phyloP scores from a whole-genome alignment of 2,329 filamentous ascomycete species.

The Meredithiella fracta region DNA sequence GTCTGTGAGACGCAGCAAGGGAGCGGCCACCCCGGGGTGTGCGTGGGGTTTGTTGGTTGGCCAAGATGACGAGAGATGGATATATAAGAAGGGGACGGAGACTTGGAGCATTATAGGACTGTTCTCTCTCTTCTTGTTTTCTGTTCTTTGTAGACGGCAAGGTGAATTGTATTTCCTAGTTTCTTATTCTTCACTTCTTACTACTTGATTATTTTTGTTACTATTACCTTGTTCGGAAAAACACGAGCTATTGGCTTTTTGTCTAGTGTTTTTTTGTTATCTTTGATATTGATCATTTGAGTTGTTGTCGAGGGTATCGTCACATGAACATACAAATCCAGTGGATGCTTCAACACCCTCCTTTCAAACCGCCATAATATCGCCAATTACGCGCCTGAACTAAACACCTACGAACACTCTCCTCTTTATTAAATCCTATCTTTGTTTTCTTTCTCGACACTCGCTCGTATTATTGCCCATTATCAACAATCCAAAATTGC shows the following conservation, averaged over 20 bases:
- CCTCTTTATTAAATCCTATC: not conserved
- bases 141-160: not conserved
- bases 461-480: not conserved
- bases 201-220: not conserved
- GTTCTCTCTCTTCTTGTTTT: not conserved
- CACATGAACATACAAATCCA: not conserved
- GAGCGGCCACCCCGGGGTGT: no score
- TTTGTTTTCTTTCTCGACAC: not conserved
- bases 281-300: not conserved
- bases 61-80: no score
- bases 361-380: constrained; percentile 1
- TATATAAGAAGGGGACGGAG: no score
- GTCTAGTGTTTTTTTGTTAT: not conserved
- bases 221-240: no score
- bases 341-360: constrained; percentile 4
- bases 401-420: not conserved
- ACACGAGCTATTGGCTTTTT: no score
- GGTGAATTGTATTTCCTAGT: no score
- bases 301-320: not conserved
- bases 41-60: no score
- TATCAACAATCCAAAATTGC: not conserved
- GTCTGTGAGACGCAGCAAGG: no score
- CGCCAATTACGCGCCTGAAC: not conserved
- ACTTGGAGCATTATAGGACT: not conserved
- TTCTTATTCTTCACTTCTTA: not conserved